These are phyloP conservation scores for Vaccinium darrowii DNA, from an alignment of 148 eudicot species.

Conservation along the genomic window DNA sequence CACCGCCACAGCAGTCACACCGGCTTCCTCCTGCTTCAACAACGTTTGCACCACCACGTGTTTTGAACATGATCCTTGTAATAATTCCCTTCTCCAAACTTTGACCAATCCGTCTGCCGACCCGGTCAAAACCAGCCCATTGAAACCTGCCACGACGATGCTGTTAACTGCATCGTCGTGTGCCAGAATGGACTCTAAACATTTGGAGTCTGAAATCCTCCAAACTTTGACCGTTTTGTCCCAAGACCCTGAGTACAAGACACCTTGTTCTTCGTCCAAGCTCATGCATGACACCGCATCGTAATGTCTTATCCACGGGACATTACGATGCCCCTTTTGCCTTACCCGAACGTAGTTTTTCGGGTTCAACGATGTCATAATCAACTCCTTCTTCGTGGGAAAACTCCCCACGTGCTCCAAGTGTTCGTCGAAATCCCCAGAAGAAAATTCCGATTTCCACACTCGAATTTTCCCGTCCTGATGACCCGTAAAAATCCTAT, in stretches of 20 bases:
- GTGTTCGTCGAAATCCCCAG: not conserved
- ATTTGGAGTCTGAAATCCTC: constrained; percentile 70
- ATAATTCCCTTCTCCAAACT: constrained; percentile 69
- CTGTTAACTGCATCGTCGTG: constrained; percentile 81
- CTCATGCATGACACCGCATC: constrained; percentile 81
- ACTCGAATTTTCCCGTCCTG: constrained; percentile 87
- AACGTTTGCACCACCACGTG: constrained; percentile 54
- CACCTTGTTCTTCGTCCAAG: constrained; percentile 50
- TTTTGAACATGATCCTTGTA: constrained; percentile 25
- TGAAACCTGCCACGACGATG: constrained; percentile 40
- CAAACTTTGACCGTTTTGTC: constrained; percentile 81
- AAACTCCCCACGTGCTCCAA: constrained; percentile 61
- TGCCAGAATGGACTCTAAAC: constrained; percentile 65
- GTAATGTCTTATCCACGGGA: constrained; percentile 57
- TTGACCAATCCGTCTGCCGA: constrained; percentile 91
- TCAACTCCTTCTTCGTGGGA: constrained; percentile 54
- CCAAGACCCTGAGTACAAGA: constrained; percentile 93
- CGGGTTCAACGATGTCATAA: constrained; percentile 67
- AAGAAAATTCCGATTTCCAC: constrained; percentile 36
- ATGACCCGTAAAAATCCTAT: constrained; percentile 67
- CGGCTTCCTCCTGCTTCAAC: constrained; percentile 55
- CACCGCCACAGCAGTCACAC: constrained; percentile 62
- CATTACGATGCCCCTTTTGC: constrained; percentile 37
- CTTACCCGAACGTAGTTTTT: constrained; percentile 58
- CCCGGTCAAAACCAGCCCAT: constrained; percentile 67